Conservation (phyloP, 768 basidiomycete genomes). For the Pluteus cervinus region DNA sequence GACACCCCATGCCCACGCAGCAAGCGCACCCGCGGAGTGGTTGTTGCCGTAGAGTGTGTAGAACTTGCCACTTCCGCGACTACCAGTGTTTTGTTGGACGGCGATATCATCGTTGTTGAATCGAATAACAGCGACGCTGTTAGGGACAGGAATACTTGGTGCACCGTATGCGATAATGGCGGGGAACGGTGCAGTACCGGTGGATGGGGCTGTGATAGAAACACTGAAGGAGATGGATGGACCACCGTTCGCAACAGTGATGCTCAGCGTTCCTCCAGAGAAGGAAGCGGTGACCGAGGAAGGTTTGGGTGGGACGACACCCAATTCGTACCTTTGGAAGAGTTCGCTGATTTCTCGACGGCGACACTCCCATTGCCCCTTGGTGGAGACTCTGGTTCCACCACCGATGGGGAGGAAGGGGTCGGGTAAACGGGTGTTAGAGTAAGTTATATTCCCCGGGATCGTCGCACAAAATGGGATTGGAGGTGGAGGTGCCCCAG, state of each 20-base stretch:
- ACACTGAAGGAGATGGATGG: conserved; percentile 40
- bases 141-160: conserved; percentile 27
- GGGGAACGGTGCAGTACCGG: conserved; percentile 38
- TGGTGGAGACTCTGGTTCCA: conserved; percentile 24
- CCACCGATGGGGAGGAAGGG: conserved; percentile 46
- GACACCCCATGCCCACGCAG: conserved; percentile 53
- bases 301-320: conserved; percentile 37
- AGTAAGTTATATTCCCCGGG: conserved; percentile 19
- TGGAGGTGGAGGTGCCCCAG: no score
- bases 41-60: conserved; percentile 42
- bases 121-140: conserved; percentile 33
- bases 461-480: conserved; percentile 22
- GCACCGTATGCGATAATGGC: conserved; percentile 44
- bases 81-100: conserved; percentile 31
- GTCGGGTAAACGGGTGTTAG: conserved; percentile 37
- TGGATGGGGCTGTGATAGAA: conserved; percentile 36
- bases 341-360: conserved; percentile 39
- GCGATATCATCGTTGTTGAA: conserved; percentile 47
- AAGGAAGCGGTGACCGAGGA: conserved; percentile 32
- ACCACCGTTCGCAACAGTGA: conserved; percentile 35
- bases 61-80: conserved; percentile 48
- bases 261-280: conserved; percentile 33
- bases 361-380: conserved; percentile 42
- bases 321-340: conserved; percentile 44
- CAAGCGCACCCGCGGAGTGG: conserved; percentile 41